Conservation (phyloP, 1,284 basidiomycete genomes). For the Cryptococcus depauperatus region DNA sequence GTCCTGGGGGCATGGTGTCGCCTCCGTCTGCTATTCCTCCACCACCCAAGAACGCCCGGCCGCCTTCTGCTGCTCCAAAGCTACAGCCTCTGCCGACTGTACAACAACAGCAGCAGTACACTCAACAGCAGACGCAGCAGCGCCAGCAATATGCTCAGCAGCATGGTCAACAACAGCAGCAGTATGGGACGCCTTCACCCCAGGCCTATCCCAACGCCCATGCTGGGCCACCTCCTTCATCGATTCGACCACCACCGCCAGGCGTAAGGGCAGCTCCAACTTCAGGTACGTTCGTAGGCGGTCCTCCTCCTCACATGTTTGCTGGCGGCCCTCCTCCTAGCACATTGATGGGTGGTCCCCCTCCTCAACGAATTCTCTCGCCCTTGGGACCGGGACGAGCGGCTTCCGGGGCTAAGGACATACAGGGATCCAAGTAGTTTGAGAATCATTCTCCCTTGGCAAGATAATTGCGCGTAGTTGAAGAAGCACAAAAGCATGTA, state of each 20-base stretch:
- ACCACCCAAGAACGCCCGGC: conserved; percentile 39
- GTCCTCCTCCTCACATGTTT: too few species aligned
- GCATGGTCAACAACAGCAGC: conserved; percentile 12
- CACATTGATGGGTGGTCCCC: too few species aligned
- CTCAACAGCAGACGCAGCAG: conserved; percentile 24
- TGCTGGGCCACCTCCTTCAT: conserved; percentile 46
- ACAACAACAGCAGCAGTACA: conserved; percentile 17
- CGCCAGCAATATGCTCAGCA: conserved; percentile 19
- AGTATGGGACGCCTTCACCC: conserved; percentile 6
- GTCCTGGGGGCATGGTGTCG: conserved; percentile 13
- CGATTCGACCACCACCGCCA: conserved; percentile 48
- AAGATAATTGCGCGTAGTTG: too few species aligned
- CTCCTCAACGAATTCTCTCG: conserved; percentile 16
- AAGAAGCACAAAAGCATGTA: too few species aligned
- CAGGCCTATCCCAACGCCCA: conserved; percentile 12
- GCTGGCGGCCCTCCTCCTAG: too few species aligned
- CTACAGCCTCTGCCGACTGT: conserved; percentile 12
- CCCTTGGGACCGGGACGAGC: conserved; percentile 10
- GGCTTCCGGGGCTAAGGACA: conserved; percentile 1
- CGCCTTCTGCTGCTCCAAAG: conserved; percentile 38
- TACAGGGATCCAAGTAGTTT: too few species aligned
- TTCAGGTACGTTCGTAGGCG: conserved; percentile 20
- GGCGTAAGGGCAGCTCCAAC: conserved; percentile 32
- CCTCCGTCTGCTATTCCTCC: conserved; percentile 40
- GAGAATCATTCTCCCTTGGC: too few species aligned